Percentiles rank a stretch among this genome's conserved stretches.
Conservation (phyloP, 352 stramenopile genomes). For the Pythium utonaiense region DNA sequence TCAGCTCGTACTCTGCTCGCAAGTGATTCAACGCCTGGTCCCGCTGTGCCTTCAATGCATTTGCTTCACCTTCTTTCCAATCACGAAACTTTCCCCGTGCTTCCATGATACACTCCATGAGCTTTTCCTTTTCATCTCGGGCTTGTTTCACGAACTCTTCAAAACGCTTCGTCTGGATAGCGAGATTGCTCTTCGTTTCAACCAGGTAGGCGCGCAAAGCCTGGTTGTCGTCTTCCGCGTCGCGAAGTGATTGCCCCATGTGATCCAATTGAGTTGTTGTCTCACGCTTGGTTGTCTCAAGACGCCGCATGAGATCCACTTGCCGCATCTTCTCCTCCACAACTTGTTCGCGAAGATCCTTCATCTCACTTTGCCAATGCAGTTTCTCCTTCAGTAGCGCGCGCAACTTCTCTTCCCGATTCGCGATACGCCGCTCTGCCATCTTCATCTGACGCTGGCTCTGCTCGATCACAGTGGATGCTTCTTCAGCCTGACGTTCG, state of each 20-base stretch:
- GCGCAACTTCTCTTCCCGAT: constrained; percentile 60
- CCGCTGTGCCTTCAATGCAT: constrained; percentile 29
- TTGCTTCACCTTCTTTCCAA: constrained; percentile 57
- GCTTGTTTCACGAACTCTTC: constrained; percentile 46
- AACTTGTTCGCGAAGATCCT: constrained; percentile 50
- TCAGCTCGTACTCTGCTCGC: constrained; percentile 62
- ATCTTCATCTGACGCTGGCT: constrained; percentile 61
- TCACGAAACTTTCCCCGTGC: constrained; percentile 55
- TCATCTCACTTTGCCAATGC: constrained; percentile 63
- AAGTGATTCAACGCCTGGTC: constrained; percentile 50
- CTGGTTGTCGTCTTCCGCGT: constrained; percentile 44
- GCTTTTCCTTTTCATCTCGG: constrained; percentile 54
- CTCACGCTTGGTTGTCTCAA: constrained; percentile 51
- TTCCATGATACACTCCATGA: constrained; percentile 48
- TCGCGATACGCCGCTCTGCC: constrained; percentile 46
- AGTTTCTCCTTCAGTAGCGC: constrained; percentile 65
- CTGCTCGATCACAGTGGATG: constrained; percentile 41
- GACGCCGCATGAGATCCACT: constrained; percentile 52
- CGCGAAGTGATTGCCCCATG: constrained; percentile 27
- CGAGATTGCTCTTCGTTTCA: constrained; percentile 43
- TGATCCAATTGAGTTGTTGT: constrained; percentile 33
- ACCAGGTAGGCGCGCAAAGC: constrained; percentile 29
- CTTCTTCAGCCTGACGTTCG: constrained; percentile 43
- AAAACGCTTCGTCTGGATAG: constrained; percentile 41
- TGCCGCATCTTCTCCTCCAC: constrained; percentile 75